Base-by-base conservation (phyloP, 768 basidiomycete genomes). In the Porphyrellus cyaneotinctus region DNA sequence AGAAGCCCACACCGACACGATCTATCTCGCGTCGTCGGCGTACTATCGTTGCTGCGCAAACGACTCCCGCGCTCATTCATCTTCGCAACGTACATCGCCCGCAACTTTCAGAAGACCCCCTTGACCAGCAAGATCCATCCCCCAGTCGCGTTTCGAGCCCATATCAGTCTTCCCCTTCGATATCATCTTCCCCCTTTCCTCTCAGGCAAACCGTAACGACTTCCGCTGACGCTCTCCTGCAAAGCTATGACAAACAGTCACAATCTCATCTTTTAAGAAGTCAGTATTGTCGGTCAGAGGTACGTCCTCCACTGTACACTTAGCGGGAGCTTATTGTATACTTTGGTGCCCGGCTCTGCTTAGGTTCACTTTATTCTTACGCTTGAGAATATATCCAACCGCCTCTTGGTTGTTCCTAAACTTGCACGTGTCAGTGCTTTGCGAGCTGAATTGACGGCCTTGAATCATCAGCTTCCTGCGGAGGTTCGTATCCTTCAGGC, bases 351-450 rank as follows among this genome's bases (percentile, higher is more conserved):
- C 20, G 18, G 37, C 33, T 41, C 4, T 22, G 4, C 23, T 28
- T 62, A 95, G 87, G 80, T 95, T 44, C 82, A 87, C 73, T 97
- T 97, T 70, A 69, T 97, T 47, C 80, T 94, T 43, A 80, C 84
- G 17, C 79, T 99, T 43, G 95, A 98, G 69, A 88, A 85, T 64
- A 95, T 99, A 61, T 92, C 87, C 59, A 95, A 95, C 64, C 81
- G 91, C 45, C 78, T 99, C 33, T 73, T 99, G 44, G 85, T 97
- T 24, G 85, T 99, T 0, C 97, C 97, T 14, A 88, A 88, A 64
- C 93, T 89, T 41, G 97, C 97, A 13, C 84, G 95, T 35, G 87
- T 98, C 37, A 95, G 93, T 68, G 95, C 97, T n/a, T 74, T 99
- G 41, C 78, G 97, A 65, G 97, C 97, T 30, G 97, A 98, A 67